Percentiles rank a stretch among this genome's conserved stretches.
Evolutionary conservation across 352 stramenopile genomes (phyloP).

Genomic region (Phytopythium vexans): DNA sequence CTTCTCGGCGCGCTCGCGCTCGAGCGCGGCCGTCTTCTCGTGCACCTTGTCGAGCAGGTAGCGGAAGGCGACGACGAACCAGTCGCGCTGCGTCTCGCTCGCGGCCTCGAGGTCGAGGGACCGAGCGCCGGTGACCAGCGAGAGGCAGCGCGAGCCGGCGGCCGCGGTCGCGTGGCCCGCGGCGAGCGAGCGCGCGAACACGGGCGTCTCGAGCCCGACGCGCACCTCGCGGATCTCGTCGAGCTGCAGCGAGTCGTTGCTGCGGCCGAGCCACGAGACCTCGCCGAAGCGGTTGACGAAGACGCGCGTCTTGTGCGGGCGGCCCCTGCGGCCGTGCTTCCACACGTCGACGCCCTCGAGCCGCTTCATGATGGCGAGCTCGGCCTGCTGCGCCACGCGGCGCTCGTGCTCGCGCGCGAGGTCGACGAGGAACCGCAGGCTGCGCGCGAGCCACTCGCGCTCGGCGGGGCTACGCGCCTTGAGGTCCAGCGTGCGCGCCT

Average conservation of each 20-base stretch:
- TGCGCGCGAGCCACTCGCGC: constrained; percentile 75
- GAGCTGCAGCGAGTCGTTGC: constrained; percentile 69
- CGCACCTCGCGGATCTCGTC: constrained; percentile 67
- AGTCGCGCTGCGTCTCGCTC: constrained; percentile 75
- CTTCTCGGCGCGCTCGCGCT: constrained; percentile 74
- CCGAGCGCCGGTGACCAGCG: constrained; percentile 53
- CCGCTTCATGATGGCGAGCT: constrained; percentile 83
- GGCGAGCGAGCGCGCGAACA: constrained; percentile 52
- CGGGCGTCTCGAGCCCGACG: constrained; percentile 50
- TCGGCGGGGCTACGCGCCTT: constrained; percentile 64
- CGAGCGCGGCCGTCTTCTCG: constrained; percentile 74
- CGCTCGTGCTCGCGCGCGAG: constrained; percentile 73
- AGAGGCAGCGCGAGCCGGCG: constrained; percentile 56
- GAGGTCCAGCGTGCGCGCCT: constrained; percentile 72
- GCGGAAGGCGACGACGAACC: constrained; percentile 83
- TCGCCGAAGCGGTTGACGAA: constrained; percentile 83
- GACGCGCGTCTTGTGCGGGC: constrained; percentile 80
- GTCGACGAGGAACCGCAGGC: constrained; percentile 67
- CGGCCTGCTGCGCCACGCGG: constrained; percentile 71
- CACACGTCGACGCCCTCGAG: constrained; percentile 68
- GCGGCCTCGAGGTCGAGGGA: constrained; percentile 76
- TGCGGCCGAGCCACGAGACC: constrained; percentile 78
- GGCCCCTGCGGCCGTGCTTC: constrained; percentile 77
- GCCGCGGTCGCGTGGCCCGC: constrained; percentile 23
- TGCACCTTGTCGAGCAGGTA: constrained; percentile 85